Conservation (phyloP, 2,329 filamentous ascomycete genomes). For the Trichoderma arundinaceum region DNA sequence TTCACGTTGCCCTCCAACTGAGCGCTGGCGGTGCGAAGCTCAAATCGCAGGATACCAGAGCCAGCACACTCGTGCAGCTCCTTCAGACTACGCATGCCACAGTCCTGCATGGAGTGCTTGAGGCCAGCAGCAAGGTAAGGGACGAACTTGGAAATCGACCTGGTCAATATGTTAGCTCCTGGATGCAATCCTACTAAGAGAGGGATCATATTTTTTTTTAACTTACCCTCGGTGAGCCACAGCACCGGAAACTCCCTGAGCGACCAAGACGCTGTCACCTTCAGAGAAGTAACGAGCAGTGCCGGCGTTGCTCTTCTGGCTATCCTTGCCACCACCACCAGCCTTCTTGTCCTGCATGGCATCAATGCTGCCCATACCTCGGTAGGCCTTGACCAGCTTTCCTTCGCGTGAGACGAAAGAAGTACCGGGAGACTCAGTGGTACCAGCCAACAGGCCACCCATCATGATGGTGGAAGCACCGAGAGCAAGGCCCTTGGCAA, state of each 20-base stretch:
- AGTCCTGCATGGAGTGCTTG: constrained; percentile 97
- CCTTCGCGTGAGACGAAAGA: constrained; percentile 96
- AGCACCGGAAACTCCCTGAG: constrained; percentile 91
- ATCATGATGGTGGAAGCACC: constrained; percentile 98
- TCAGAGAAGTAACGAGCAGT: constrained; percentile 99
- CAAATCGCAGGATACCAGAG: constrained; percentile 82
- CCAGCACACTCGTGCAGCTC: constrained; percentile 78
- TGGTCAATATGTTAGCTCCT: constrained; percentile 43
- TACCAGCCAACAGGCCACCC: constrained; percentile 96
- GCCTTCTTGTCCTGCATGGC: constrained; percentile 99
- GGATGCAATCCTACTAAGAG: constrained; percentile 31
- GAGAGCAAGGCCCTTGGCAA: constrained; percentile 95
- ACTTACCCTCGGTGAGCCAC: constrained; percentile 75
- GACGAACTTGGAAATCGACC: constrained; percentile 91
- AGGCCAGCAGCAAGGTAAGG: constrained; percentile 94
- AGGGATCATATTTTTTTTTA: neutral
- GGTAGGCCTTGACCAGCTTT: constrained; percentile 98
- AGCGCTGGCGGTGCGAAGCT: constrained; percentile 90
- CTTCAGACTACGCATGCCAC: constrained; percentile 79
- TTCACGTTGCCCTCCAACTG: constrained; percentile 97
- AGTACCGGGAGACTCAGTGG: constrained; percentile 94
- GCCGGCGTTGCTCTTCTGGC: constrained; percentile 85
- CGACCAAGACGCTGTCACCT: constrained; percentile 90
- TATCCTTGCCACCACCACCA: constrained; percentile 72
- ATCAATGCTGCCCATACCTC: constrained; percentile 98